Base-by-base conservation (phyloP, 495 filamentous ascomycete genomes). In the Clavariopsis aquatica region DNA sequence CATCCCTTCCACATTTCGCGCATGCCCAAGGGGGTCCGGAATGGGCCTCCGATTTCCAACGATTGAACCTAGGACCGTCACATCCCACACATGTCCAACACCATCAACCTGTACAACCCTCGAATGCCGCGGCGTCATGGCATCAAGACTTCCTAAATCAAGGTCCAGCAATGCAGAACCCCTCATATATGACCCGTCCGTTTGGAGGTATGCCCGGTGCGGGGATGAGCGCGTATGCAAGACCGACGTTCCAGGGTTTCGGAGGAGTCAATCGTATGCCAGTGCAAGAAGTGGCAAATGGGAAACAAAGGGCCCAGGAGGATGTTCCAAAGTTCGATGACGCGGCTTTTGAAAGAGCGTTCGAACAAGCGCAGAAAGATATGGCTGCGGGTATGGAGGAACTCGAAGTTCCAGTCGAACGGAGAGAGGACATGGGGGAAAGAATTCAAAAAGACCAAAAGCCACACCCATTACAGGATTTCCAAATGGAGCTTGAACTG, bases 321-420 rank as follows among this genome's bases (percentile, higher is more conserved):
- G 65, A 43, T 9, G 54, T 57, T 8, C 62, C 63, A 17, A 47
- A 68, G 26, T 85, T 84, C 68, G 83, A 88, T 64, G 84, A 87
- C 61, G 81, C 80, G 24, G 86, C 86, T 0, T 89, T 89, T 69
- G 85, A 84, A 62, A 77, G 77, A 38, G 86, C 86, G 4, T 89
- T 89, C 70, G 83, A 82, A 52, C 71, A 68, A 9, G 73, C 73
- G n/a, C 61, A 66, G 29, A 58, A 64, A 31, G 71, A 75, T 45
- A 56, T 70, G 22, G 26, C 70, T 36, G 31, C n/a, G 17, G 49
- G 23, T 7, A 52, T 52, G 49, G 31, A 34, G n/a, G n/a, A n/a
- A n/a, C n/a, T n/a, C n/a, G n/a, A n/a, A n/a, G n/a, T 19, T 6
- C n/a, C 7, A 49, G 6, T 8, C 45, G 17, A 49, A 51, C 13